phyloP scores from a whole-genome alignment of 225 moss, liverwort and hornwort species.

The Climacium dendroides region DNA sequence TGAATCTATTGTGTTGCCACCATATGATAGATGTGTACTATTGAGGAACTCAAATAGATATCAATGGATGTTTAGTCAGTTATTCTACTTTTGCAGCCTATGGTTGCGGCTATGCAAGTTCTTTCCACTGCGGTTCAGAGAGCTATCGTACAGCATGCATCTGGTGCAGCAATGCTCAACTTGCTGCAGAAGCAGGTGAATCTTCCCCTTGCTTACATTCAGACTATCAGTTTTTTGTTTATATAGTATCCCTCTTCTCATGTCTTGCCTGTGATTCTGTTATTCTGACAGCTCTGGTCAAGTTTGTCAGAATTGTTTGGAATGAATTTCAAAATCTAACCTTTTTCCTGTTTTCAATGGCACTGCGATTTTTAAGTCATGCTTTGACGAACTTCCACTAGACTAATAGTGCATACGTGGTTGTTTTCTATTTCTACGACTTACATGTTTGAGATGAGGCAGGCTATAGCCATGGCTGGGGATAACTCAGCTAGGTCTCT shows the following conservation, averaged over 20 bases:
- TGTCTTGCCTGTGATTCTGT: not conserved
- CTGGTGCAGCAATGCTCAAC: constrained; percentile 88
- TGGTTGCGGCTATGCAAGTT: constrained; percentile 93
- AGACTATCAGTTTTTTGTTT: not conserved
- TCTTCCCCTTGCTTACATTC: not conserved
- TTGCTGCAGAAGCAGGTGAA: constrained; percentile 78
- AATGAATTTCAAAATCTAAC: not conserved
- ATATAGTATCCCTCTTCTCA: not conserved
- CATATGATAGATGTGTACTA: not conserved
- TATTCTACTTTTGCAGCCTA: constrained; percentile 44
- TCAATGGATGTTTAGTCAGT: not conserved
- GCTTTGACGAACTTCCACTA: not conserved
- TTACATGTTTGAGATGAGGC: not conserved
- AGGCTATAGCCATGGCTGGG: constrained; percentile 91
- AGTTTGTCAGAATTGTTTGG: not conserved
- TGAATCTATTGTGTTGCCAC: not conserved
- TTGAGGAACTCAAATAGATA: not conserved
- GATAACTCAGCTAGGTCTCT: constrained; percentile 75
- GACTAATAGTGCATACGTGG: not conserved
- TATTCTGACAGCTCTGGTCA: not conserved
- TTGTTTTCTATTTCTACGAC: not conserved
- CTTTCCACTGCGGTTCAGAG: constrained; percentile 67
- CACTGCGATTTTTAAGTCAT: not conserved
- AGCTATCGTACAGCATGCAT: constrained; percentile 59
- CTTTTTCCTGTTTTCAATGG: not conserved